phyloP scores from a whole-genome alignment of 306 rosid species.

The Malus fusca region DNA sequence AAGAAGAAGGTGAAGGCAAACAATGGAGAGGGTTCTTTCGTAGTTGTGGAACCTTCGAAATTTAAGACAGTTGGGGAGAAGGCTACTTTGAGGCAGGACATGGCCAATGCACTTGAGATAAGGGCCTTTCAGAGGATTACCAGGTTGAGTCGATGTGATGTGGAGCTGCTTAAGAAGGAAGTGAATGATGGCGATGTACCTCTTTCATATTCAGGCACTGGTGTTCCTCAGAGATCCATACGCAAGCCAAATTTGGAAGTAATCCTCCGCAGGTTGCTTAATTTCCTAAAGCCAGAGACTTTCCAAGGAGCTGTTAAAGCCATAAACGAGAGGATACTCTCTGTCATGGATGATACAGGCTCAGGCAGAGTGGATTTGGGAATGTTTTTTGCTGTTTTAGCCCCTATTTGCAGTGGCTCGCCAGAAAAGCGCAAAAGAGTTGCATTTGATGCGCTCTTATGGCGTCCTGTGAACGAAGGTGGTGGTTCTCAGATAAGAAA shows the following conservation, averaged over 20 bases:
- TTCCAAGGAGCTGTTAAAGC: slow-evolving; percentile 95
- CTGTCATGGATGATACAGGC: slow-evolving; percentile 68
- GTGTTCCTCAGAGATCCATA: slow-evolving; percentile 78
- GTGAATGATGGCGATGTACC: slow-evolving; percentile 79
- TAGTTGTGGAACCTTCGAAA: slow-evolving; percentile 51
- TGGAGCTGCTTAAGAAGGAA: slow-evolving; percentile 80
- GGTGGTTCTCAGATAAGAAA: slow-evolving; percentile 58
- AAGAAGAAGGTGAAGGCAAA: slow-evolving; percentile 68
- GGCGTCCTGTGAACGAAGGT: slow-evolving; percentile 92
- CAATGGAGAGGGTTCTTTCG: slow-evolving; percentile 57
- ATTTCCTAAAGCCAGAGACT: slow-evolving; percentile 84
- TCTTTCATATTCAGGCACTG: slow-evolving; percentile 78
- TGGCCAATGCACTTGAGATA: slow-evolving; percentile 63
- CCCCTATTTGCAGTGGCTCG: slow-evolving; percentile 84
- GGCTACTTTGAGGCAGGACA: slow-evolving; percentile 63
- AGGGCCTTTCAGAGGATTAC: slow-evolving; percentile 85
- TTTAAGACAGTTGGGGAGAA: slow-evolving; percentile 70
- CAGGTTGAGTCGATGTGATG: slow-evolving; percentile 80
- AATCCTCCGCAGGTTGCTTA: slow-evolving; percentile 70
- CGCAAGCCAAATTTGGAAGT: slow-evolving; percentile 90
- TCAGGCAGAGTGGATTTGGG: slow-evolving; percentile 93
- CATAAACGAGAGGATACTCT: slow-evolving; percentile 84
- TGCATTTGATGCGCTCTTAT: slow-evolving; percentile 83
- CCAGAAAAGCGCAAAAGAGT: slow-evolving; percentile 77
- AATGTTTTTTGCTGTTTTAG: slow-evolving; percentile 78